Conservation (phyloP, 768 basidiomycete genomes). For the Daedaleopsis nitida region DNA sequence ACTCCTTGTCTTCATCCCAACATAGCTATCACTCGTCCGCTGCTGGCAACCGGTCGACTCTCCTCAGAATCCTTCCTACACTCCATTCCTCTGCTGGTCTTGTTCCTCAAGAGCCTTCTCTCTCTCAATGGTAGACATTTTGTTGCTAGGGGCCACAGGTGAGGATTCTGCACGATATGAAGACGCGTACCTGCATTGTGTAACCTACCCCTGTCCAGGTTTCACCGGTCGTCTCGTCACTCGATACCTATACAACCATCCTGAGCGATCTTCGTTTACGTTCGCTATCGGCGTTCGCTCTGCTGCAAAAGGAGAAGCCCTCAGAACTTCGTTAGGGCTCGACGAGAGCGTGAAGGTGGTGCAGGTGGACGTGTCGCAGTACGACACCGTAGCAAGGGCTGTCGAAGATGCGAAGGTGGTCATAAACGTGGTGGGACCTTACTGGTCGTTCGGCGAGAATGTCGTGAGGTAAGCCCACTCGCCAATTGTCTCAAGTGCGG, state of each 20-base stretch:
- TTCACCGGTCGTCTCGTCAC: conserved; percentile 72
- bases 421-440: conserved; percentile 80
- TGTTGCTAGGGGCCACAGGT: conserved; percentile 74
- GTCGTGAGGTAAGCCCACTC: conserved; percentile 58
- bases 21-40: no score
- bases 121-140: conserved; percentile 46
- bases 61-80: no score
- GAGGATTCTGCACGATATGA: conserved; percentile 3
- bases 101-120: no score
- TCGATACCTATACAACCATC: conserved; percentile 66
- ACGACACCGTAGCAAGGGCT: conserved; percentile 52
- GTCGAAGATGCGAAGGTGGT: conserved; percentile 66
- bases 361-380: conserved; percentile 61
- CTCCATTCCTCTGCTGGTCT: no score
- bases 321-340: conserved; percentile 50
- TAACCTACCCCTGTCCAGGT: conserved; percentile 36
- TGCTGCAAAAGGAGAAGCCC: conserved; percentile 54
- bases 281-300: conserved; percentile 76
- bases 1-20: no score
- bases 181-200: not conserved
- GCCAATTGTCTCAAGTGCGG: no score
- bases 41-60: no score
- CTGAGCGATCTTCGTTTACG: conserved; percentile 58
- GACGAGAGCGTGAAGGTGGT: conserved; percentile 44
- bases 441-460: conserved; percentile 56